A percentile compares a stretch with the other conserved stretches of the same genome.
Conservation (phyloP, 2,329 filamentous ascomycete species). For the Colletotrichum echinochloae region DNA sequence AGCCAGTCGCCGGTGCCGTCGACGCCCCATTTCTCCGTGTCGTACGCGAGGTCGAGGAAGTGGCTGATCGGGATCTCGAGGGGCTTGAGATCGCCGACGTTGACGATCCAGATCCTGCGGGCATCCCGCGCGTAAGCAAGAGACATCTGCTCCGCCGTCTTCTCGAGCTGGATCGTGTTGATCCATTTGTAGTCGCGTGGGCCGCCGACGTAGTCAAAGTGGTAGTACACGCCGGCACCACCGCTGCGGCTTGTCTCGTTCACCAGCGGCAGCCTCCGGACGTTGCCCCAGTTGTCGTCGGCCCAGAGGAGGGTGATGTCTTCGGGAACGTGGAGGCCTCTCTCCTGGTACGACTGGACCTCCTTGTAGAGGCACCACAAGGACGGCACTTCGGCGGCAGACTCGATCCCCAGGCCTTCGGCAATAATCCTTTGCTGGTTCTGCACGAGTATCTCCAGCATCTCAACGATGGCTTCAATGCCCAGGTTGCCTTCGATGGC, state of each 20-base stretch:
- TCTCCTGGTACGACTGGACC: conserved; percentile 76
- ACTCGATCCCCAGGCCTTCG: conserved; percentile 63
- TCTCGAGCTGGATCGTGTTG: conserved; percentile 72
- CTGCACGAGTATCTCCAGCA: conserved; percentile 70
- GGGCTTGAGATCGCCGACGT: conserved; percentile 75
- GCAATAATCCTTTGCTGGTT: conserved; percentile 70
- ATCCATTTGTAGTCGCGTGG: conserved; percentile 68
- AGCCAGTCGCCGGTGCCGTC: conserved; percentile 69
- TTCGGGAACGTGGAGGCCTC: conserved; percentile 70
- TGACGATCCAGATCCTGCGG: conserved; percentile 74
- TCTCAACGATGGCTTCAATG: conserved; percentile 65
- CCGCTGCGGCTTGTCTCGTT: conserved; percentile 70
- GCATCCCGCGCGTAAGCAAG: conserved; percentile 70
- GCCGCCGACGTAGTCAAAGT: conserved; percentile 65
- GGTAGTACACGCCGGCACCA: conserved; percentile 75
- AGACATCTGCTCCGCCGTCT: conserved; percentile 71
- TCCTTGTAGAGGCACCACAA: conserved; percentile 83
- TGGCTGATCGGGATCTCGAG: conserved; percentile 74
- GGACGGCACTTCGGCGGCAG: conserved; percentile 69
- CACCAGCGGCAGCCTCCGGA: conserved; percentile 69
- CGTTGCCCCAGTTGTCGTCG: conserved; percentile 78
- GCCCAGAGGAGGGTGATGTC: conserved; percentile 76
- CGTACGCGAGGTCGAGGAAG: conserved; percentile 76
- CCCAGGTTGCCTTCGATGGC: conserved; percentile 64
- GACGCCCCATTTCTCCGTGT: conserved; percentile 67